Evolutionary conservation across 2,329 filamentous ascomycete genomes (phyloP), one percentile per base, ranked within the genome.

Genomic region (Alternaria brassicae): DNA sequence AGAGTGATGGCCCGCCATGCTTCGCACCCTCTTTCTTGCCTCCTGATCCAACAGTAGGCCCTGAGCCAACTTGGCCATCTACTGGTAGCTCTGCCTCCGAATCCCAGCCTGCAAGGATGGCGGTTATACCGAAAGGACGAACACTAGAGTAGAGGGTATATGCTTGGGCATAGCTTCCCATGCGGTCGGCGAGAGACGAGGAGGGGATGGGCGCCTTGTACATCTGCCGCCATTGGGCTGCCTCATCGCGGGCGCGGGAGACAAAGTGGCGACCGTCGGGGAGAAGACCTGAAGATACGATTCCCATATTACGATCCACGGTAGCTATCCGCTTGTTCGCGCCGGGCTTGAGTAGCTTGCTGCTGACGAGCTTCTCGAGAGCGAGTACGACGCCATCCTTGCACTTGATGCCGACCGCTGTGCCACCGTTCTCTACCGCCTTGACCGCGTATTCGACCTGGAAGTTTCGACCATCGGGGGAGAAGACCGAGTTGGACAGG

Each of bases 401-500:
- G 86, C 93, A 97, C 79, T 93, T 88, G 81, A 99, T 97, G 71
- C 95, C 95, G 79, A 99, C 88, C 53, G 93, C 93, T 55, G 95
- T 99, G 76, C 95, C 94, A 69, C 94, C 95, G 75, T 96, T 98
- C 84, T 99, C 95, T 65, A 99, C 95, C 56, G 95, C 95, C 85
- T 99, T 99, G 72, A 96, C 91, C 70, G 95, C 95, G 80, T 99
- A 99, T 86, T 99, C 95, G 80, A 90, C 88, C 85, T 87, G 95
- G 81, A 99, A 99, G 81, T 99, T 99, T 73, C 95, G 91, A 78
- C 95, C 95, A 83, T 99, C 95, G 69, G 95, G 95, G 48, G 95
- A 98, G 86, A 98, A 99, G 84, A 98, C 96, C 77, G 95, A 98
- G 87, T 99, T 99, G 79, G 92, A 92, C 75, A 99, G 90, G 88